Evolutionary conservation across 1,284 basidiomycete species (phyloP).

Genomic region (Ustilago hordei): DNA sequence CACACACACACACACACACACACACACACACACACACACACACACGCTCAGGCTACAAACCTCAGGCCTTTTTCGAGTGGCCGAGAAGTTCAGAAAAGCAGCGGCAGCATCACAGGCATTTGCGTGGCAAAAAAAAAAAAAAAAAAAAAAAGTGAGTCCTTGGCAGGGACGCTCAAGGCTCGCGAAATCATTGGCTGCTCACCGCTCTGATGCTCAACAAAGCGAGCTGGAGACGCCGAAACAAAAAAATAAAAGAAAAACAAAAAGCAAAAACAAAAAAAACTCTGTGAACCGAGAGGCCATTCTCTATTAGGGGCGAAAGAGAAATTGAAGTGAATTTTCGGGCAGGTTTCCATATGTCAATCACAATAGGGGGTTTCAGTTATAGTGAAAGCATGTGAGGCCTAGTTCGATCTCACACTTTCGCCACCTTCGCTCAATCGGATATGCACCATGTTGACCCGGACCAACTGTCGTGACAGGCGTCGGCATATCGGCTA

Average conservation of each 20-base stretch:
- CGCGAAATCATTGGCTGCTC: constrained; percentile 2
- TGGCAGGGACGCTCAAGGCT: constrained; percentile 1
- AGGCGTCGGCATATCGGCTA: no score
- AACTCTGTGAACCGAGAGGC: no score
- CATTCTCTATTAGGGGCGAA: no score
- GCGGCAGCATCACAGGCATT: not conserved
- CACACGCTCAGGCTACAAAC: not conserved
- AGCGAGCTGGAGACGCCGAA: constrained; percentile 1
- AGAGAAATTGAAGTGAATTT: no score
- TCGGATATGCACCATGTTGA: no score
- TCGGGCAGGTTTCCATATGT: no score
- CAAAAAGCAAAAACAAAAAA: no score
- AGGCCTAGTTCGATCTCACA: no score
- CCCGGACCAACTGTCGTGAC: no score
- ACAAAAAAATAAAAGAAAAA: not conserved
- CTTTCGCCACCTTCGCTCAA: no score
- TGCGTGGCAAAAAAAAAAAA: not conserved
- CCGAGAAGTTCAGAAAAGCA: constrained; percentile 3
- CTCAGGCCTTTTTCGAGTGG: not conserved
- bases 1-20: not conserved
- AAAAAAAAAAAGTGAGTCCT: not conserved
- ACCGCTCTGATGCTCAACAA: constrained; percentile 7
- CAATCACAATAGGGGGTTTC: no score
- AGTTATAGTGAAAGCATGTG: no score
- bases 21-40: not conserved